These are phyloP conservation scores for Cylindrodendrum hubeiense DNA, from an alignment of 2,329 filamentous ascomycete species.

Conservation along the genomic window DNA sequence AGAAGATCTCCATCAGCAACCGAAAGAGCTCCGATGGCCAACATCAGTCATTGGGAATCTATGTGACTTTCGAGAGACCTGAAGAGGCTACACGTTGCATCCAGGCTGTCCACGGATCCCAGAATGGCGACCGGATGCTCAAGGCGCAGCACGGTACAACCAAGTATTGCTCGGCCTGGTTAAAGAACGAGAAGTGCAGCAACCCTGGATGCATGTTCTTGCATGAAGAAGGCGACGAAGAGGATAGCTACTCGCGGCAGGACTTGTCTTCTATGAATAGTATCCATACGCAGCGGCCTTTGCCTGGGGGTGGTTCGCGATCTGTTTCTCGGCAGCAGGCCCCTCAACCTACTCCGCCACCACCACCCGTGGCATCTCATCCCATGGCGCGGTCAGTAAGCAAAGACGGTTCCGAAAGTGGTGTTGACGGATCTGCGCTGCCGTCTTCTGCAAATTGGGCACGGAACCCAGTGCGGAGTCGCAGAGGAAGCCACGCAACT, in stretches of 20 bases:
- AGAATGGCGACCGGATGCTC: constrained; percentile 88
- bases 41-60: constrained; percentile 92
- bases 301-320: constrained; percentile 66
- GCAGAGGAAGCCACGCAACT: constrained; percentile 82
- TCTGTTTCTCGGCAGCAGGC: constrained; percentile 66
- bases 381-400: constrained; percentile 83
- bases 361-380: constrained; percentile 60
- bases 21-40: constrained; percentile 82
- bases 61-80: constrained; percentile 96
- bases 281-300: constrained; percentile 80
- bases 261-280: constrained; percentile 96
- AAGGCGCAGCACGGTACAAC: constrained; percentile 89
- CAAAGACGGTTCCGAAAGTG: constrained; percentile 79
- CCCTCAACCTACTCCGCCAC: constrained; percentile 50
- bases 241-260: constrained; percentile 94
- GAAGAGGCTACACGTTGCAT: constrained; percentile 93
- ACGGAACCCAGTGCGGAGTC: constrained; percentile 74
- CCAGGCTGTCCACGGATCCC: constrained; percentile 89
- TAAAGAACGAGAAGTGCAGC: constrained; percentile 93
- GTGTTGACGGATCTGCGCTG: constrained; percentile 87
- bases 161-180: constrained; percentile 97
- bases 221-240: constrained; percentile 97
- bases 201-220: constrained; percentile 99
- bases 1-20: constrained; percentile 99
- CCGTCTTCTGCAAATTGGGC: constrained; percentile 97